Evolutionary conservation across 2,329 filamentous ascomycete species (phyloP).

Genomic region (Pseudogymnoascus sp.): DNA sequence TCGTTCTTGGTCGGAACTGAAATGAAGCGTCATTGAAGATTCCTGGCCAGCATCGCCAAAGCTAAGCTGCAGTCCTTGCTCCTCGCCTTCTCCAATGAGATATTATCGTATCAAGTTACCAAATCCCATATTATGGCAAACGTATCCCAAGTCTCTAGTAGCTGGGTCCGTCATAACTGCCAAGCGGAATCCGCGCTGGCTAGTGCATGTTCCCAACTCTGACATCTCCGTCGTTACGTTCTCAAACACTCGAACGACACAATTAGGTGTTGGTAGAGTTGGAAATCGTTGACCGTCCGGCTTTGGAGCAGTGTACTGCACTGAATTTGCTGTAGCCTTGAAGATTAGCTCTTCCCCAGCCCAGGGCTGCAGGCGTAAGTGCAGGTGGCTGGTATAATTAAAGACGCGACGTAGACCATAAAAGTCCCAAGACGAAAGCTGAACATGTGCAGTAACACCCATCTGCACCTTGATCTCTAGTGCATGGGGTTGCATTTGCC

Average conservation of each 20-base stretch:
- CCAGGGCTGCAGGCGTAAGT: constrained; percentile 57
- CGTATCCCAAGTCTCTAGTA: constrained; percentile 64
- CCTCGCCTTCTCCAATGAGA: constrained; percentile 62
- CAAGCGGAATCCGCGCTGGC: constrained; percentile 68
- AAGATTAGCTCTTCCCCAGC: constrained; percentile 60
- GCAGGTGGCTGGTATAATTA: constrained; percentile 68
- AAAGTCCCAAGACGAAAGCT: constrained; percentile 66
- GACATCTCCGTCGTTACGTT: constrained; percentile 56
- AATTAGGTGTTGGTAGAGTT: constrained; percentile 59
- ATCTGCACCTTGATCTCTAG: constrained; percentile 62
- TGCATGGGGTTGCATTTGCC: constrained; percentile 57
- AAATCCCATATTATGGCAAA: constrained; percentile 58
- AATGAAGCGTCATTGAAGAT: constrained; percentile 65
- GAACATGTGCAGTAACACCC: constrained; percentile 60
- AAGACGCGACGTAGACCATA: constrained; percentile 70
- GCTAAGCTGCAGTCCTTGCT: constrained; percentile 57
- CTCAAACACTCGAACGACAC: constrained; percentile 66
- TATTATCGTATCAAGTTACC: constrained; percentile 65
- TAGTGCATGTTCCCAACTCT: constrained; percentile 57
- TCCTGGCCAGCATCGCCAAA: constrained; percentile 32
- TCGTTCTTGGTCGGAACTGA: constrained; percentile 59
- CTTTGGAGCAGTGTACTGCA: constrained; percentile 69
- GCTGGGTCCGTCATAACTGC: constrained; percentile 66
- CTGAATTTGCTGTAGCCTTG: constrained; percentile 56
- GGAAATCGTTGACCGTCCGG: constrained; percentile 62